Percentiles rank a stretch among this genome's conserved stretches.
Conservation (phyloP, 2,329 filamentous ascomycete genomes). For the Balansia obtecta region DNA sequence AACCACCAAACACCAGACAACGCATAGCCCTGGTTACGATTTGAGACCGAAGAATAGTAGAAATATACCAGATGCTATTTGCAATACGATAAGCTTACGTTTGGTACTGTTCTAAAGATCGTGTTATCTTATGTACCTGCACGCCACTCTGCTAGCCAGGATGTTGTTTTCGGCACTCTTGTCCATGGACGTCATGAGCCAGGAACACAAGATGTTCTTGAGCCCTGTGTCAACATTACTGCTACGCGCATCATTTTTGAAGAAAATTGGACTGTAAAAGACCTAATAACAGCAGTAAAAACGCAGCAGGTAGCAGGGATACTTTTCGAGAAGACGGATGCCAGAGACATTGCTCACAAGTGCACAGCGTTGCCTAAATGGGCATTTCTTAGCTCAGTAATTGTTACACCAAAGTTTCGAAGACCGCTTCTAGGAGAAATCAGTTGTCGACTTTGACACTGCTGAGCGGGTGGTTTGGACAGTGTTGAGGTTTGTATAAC, state of each 20-base stretch:
- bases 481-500: constrained; percentile 4
- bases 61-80: neutral
- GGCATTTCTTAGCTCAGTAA: constrained; percentile 1
- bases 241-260: neutral
- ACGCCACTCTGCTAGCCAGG: neutral
- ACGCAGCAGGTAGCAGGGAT: neutral
- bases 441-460: neutral
- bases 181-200: constrained; percentile 3
- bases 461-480: constrained; percentile 3
- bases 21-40: neutral
- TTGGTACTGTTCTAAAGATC: neutral
- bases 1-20: neutral
- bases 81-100: neutral
- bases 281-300: neutral
- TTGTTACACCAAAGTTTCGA: constrained; percentile 2
- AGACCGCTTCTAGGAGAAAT: neutral
- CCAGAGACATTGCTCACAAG: neutral
- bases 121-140: constrained; percentile 3
- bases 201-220: constrained; percentile 2
- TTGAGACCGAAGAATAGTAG: constrained; percentile 1
- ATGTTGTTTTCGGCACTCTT: constrained; percentile 4
- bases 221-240: constrained; percentile 1
- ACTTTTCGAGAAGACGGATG: constrained; percentile 2
- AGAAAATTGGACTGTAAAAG: neutral
- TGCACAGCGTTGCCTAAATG: constrained; percentile 3